phyloP scores from a whole-genome alignment of 148 eudicot genomes.

The Nyssa sinensis region DNA sequence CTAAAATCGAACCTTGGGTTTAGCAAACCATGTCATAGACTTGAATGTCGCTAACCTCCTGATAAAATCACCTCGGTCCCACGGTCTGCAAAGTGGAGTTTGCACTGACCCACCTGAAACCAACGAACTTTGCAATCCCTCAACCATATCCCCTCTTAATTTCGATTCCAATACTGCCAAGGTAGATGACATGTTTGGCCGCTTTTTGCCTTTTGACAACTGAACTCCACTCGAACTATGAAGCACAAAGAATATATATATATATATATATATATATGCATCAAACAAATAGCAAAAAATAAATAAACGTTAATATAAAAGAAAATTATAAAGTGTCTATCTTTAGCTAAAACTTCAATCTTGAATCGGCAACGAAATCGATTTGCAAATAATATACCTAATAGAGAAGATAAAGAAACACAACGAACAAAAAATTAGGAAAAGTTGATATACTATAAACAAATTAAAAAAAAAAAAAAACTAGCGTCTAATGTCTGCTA shows the following conservation, averaged over 20 bases:
- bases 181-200: conserved; percentile 28
- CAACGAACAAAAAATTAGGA: neutral
- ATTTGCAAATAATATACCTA: neutral
- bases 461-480: neutral
- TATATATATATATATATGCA: neutral
- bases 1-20: conserved; percentile 72
- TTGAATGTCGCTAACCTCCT: conserved; percentile 86
- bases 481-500: neutral
- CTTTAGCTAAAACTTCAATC: neutral
- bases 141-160: conserved; percentile 34
- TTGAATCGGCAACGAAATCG: neutral
- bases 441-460: no score
- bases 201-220: conserved; percentile 55
- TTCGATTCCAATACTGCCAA: conserved; percentile 27
- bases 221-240: conserved; percentile 38
- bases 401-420: neutral
- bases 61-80: conserved; percentile 85
- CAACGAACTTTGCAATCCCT: conserved; percentile 23
- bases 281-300: neutral
- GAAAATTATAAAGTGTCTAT: conserved; percentile 9
- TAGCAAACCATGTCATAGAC: conserved; percentile 99
- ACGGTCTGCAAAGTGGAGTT: conserved; percentile 72
- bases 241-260: neutral
- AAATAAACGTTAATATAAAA: conserved; percentile 8
- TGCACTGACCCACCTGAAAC: conserved; percentile 30